These are phyloP conservation scores for Polytrichum formosum DNA, from an alignment of 225 moss, liverwort and hornwort genomes.

Conservation along the genomic window DNA sequence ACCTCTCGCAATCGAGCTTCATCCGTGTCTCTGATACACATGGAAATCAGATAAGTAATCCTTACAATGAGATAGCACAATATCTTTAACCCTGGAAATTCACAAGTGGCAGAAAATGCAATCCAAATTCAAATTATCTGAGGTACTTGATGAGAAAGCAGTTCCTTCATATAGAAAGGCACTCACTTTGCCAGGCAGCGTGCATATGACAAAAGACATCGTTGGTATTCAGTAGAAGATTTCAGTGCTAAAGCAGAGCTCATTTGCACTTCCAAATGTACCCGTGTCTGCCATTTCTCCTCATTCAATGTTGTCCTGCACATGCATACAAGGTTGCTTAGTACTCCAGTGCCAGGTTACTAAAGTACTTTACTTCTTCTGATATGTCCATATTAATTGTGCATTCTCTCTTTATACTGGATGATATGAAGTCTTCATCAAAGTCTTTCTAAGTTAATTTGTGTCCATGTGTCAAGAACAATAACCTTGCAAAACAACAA, in stretches of 20 bases:
- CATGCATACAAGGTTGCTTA: constrained; percentile 1
- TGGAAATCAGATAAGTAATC: constrained; percentile 16
- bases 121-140: too few species aligned
- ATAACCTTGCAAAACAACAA: too few species aligned
- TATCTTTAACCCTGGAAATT: too few species aligned
- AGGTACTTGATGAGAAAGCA: too few species aligned
- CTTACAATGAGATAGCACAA: background rate
- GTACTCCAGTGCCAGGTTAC: background rate
- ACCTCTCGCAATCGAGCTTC: constrained; percentile 88
- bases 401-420: too few species aligned
- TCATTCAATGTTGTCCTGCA: constrained; percentile 58
- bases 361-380: too few species aligned
- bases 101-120: too few species aligned
- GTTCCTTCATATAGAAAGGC: too few species aligned
- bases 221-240: constrained; percentile 66
- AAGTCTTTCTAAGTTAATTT: too few species aligned
- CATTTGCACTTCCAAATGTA: constrained; percentile 85
- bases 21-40: constrained; percentile 63
- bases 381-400: too few species aligned
- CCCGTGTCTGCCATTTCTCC: constrained; percentile 69
- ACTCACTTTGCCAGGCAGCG: constrained; percentile 77
- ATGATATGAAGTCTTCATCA: too few species aligned
- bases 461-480: too few species aligned
- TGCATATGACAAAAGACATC: constrained; percentile 78
- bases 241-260: constrained; percentile 77